Percentiles rank a stretch among this genome's conserved stretches.
Conservation (phyloP, 208 protist genomes). For the Acanthamoeba castellanii region DNA sequence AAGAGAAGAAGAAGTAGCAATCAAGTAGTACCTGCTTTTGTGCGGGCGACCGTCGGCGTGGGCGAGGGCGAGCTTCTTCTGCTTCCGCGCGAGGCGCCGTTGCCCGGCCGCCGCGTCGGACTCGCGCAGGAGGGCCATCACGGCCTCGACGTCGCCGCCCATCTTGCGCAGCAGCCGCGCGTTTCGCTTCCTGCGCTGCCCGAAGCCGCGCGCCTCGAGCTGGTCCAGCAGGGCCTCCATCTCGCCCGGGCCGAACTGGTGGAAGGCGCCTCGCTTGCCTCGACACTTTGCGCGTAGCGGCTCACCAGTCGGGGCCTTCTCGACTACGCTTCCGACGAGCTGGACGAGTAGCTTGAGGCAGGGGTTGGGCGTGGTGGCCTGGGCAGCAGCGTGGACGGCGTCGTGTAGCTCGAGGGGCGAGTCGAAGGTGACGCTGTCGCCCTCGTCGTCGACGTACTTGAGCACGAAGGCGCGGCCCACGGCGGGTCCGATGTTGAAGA, state of each 20-base stretch:
- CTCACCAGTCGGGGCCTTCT: background rate
- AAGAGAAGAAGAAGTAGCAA: background rate
- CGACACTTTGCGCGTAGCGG: background rate
- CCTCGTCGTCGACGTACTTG: background rate
- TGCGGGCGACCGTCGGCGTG: background rate
- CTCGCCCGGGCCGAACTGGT: background rate
- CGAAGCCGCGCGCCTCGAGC: background rate
- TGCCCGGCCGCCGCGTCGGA: background rate
- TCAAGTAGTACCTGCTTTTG: background rate
- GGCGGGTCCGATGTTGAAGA: background rate
- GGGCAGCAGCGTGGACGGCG: background rate
- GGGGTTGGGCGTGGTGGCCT: background rate
- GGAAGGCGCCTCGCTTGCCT: background rate
- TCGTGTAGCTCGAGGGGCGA: background rate
- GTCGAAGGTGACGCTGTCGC: background rate
- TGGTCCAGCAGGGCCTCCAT: background rate
- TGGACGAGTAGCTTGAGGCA: background rate
- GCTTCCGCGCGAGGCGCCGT: background rate
- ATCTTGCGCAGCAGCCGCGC: slow-evolving; percentile 4
- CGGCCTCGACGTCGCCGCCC: slow-evolving; percentile 8
- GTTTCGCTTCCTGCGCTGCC: background rate
- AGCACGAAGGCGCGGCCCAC: background rate
- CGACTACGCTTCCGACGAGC: background rate
- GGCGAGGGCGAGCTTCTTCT: background rate
- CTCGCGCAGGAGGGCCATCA: background rate